Conservation (phyloP, 2,329 filamentous ascomycete genomes). For the Leptographium lundbergii region DNA sequence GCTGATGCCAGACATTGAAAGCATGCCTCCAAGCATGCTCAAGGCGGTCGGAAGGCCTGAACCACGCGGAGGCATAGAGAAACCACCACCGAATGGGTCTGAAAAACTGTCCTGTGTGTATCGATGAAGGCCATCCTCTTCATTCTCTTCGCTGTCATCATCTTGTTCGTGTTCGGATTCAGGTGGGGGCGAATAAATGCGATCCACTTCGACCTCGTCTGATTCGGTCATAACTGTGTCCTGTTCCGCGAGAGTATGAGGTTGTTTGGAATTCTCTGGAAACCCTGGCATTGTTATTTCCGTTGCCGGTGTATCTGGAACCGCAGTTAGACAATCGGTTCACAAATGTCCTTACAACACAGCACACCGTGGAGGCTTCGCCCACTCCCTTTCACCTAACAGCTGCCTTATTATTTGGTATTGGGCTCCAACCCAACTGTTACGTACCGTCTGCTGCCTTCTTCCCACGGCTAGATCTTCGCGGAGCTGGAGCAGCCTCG, state of each 20-base stretch:
- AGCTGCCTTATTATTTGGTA: background rate
- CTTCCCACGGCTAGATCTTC: slow-evolving; percentile 62
- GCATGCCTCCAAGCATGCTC: slow-evolving; percentile 79
- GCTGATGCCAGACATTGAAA: slow-evolving; percentile 81
- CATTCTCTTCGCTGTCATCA: slow-evolving; percentile 43
- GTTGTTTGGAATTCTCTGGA: background rate
- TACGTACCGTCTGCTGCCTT: slow-evolving; percentile 37
- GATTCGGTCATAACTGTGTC: slow-evolving; percentile 62
- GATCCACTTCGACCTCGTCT: slow-evolving; percentile 36
- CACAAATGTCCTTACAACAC: background rate
- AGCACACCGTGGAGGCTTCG: too few relatives aligned
- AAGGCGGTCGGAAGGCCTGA: slow-evolving; percentile 67
- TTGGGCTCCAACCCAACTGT: background rate
- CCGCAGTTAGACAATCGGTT: background rate
- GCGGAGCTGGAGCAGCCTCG: slow-evolving; percentile 45
- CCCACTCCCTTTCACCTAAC: background rate
- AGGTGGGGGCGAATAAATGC: background rate
- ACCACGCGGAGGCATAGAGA: slow-evolving; percentile 53
- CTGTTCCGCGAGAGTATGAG: background rate
- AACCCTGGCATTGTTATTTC: background rate
- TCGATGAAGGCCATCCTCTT: slow-evolving; percentile 20
- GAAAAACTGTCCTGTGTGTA: slow-evolving; percentile 20
- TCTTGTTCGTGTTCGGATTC: background rate
- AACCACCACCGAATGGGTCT: slow-evolving; percentile 46
- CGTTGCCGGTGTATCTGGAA: background rate